Percentiles rank a stretch among this genome's conserved stretches.
phyloP scores from a whole-genome alignment of 2,329 filamentous ascomycete species.

The Microsporum ferrugineum region DNA sequence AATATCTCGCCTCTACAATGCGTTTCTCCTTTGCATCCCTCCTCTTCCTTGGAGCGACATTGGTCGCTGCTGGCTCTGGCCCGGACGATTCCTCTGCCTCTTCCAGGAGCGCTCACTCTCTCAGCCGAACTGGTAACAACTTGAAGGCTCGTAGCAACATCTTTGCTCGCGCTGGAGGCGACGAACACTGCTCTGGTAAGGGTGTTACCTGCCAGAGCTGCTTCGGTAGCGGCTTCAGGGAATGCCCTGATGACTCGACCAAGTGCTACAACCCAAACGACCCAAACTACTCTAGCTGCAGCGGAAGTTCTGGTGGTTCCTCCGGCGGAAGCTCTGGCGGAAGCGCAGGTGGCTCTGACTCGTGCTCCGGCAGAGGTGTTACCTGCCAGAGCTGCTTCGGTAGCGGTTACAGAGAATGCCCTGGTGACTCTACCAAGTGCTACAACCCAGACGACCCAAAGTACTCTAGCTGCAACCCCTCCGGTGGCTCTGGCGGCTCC shows the following conservation, averaged over 20 bases:
- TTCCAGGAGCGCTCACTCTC: background rate
- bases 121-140: background rate
- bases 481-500: background rate
- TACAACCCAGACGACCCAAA: slow-evolving; percentile 3
- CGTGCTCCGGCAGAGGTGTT: background rate
- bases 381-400: slow-evolving; percentile 8
- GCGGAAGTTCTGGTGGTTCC: background rate
- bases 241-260: slow-evolving; percentile 4
- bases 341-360: too few species aligned
- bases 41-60: background rate
- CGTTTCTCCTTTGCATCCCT: background rate
- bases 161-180: background rate
- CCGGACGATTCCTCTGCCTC: background rate
- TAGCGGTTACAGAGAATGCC: slow-evolving; percentile 2
- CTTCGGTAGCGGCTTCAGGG: slow-evolving; percentile 3
- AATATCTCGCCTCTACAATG: background rate
- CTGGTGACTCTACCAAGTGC: background rate
- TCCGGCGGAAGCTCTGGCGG: background rate
- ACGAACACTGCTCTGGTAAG: background rate
- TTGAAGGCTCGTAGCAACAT: background rate
- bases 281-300: background rate
- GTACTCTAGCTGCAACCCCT: background rate
- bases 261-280: slow-evolving; percentile 4
- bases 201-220: slow-evolving; percentile 6
- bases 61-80: slow-evolving; percentile 1